These are phyloP conservation scores for Solanum sparsipilum DNA, from an alignment of 257 asterid genomes.

Conservation along the genomic window DNA sequence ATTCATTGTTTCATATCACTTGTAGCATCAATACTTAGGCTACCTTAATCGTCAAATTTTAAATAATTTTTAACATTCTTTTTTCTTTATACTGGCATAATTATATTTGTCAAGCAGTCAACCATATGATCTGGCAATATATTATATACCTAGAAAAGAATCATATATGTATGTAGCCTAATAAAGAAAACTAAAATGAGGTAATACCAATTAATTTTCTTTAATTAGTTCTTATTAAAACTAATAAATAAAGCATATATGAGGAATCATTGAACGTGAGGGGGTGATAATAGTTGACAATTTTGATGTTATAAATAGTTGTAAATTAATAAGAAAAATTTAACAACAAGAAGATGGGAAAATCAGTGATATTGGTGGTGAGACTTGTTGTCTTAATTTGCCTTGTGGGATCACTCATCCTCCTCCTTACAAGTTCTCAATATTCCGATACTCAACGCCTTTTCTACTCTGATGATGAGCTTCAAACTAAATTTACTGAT, in stretches of 20 bases:
- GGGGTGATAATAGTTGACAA: neutral
- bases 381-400: neutral
- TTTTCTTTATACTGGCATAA: neutral
- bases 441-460: neutral
- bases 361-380: neutral
- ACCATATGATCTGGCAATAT: neutral
- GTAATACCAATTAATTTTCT: neutral
- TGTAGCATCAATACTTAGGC: too few relatives aligned
- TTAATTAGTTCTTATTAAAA: neutral
- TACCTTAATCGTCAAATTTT: too few relatives aligned
- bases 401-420: neutral
- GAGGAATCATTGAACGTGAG: neutral
- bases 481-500: neutral
- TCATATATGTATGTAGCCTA: neutral
- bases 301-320: neutral
- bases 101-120: neutral
- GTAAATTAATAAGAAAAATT: neutral
- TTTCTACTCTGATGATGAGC: neutral
- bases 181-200: neutral
- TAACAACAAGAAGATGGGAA: neutral
- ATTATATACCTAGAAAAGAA: neutral
- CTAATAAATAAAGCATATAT: neutral
- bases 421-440: neutral
- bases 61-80: too few relatives aligned
- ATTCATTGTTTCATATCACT: too few relatives aligned